Evolutionary conservation across 805 yeast genomes (phyloP).

Genomic region (Phaffomyces thermotolerans): DNA sequence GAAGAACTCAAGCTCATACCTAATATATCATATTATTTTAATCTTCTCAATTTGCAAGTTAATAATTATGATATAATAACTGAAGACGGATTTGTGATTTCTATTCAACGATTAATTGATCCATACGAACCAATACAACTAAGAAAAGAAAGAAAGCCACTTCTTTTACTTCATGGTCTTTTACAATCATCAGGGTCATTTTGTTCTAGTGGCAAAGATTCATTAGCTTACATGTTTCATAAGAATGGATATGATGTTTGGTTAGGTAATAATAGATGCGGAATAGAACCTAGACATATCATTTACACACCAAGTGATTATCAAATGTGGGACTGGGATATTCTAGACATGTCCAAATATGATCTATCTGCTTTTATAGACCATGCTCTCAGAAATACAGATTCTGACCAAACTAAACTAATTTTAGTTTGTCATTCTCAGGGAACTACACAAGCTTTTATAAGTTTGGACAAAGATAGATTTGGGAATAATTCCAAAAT

Average conservation of each 20-base stretch:
- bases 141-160: slow-evolving; percentile 43
- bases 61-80: slow-evolving; percentile 58
- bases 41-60: slow-evolving; percentile 51
- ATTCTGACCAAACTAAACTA: slow-evolving; percentile 34
- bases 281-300: slow-evolving; percentile 66
- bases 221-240: slow-evolving; percentile 55
- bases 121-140: slow-evolving; percentile 26
- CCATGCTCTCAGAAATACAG: slow-evolving; percentile 39
- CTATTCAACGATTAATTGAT: slow-evolving; percentile 54
- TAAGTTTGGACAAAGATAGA: slow-evolving; percentile 49
- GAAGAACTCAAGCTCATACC: slow-evolving; percentile 35
- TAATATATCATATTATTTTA: slow-evolving; percentile 63
- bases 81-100: slow-evolving; percentile 71
- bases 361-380: slow-evolving; percentile 74
- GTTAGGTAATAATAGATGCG: slow-evolving; percentile 89
- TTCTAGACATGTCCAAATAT: slow-evolving; percentile 68
- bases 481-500: slow-evolving; percentile 46
- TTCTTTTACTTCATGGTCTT: slow-evolving; percentile 78
- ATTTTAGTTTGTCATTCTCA: slow-evolving; percentile 82
- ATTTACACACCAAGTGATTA: slow-evolving; percentile 35
- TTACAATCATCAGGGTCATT: slow-evolving; percentile 83
- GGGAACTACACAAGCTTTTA: slow-evolving; percentile 82
- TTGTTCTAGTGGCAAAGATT: slow-evolving; percentile 73
- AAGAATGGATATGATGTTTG: slow-evolving; percentile 74
- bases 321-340: slow-evolving; percentile 90